Evolutionary conservation across 140 eudicot species (phyloP), one percentile per base, ranked within the genome.

Genomic region (Bidens hawaiensis): DNA sequence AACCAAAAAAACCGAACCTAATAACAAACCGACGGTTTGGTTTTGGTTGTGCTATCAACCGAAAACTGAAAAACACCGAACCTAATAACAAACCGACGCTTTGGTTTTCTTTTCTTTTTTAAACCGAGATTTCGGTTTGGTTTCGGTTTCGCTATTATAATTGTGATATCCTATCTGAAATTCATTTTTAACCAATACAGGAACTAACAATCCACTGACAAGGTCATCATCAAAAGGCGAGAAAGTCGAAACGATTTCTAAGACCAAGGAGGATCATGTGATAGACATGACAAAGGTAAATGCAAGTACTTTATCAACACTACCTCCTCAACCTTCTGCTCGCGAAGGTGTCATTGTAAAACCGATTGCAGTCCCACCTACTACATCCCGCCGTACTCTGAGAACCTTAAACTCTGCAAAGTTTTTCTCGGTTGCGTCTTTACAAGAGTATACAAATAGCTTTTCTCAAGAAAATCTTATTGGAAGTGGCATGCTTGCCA

Each of bases 391-490:
- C 4, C 67, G 74, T 5, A 50, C 77, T 38, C 6, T 54, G 53
- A 80, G 51, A 71, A 75, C n/a, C 55, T 53, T 82, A 17, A 74
- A 75, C 69, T 77, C 86, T 70, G 79, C 68, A 15, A 78, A 82
- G 77, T 70, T 77, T 60, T 90, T 74, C 76, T 81, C 96, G 31
- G 78, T 90, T 58, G 97, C 94, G 18, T 78, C 87, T 43, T 91
- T 90, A 59, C 97, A 87, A 60, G 80, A 84, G 64, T 82, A 71
- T 68, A 87, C 96, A 41, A 60, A 84, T 63, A 90, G 97, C 78
- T 90, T 90, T 68, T 90, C 96, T 67, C 86, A 77, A 76, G 91
- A 82, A 57, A 84, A 84, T 82, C 82, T 87, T 62, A 60, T 90
- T 4, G 97, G 97, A 48, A 65, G 70, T 38, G 96, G 97, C 66